Conservation (phyloP, 2,329 filamentous ascomycete genomes). For the Coniochaeta hoffmannii region DNA sequence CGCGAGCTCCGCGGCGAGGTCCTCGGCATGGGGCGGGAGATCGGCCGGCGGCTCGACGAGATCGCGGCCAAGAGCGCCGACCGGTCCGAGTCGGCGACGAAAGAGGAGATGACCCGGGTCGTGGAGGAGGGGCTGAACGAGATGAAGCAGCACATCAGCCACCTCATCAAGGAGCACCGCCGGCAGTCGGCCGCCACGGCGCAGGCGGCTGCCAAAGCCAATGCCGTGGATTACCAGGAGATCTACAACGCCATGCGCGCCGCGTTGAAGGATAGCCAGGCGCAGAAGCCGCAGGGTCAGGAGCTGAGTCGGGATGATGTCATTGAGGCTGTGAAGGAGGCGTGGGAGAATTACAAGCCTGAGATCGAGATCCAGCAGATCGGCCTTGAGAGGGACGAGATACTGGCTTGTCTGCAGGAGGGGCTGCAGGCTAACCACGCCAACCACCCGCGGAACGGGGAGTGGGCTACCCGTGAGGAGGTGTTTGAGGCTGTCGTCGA, state of each 20-base stretch:
- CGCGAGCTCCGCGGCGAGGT: conserved; percentile 88
- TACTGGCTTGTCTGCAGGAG: conserved; percentile 78
- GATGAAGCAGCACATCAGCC: conserved; percentile 77
- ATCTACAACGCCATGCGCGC: conserved; percentile 79
- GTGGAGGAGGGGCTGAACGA: conserved; percentile 75
- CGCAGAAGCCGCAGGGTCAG: conserved; percentile 35
- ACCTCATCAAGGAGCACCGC: conserved; percentile 68
- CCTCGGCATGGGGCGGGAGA: conserved; percentile 86
- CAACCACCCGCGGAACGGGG: no score
- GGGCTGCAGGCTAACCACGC: conserved; percentile 56
- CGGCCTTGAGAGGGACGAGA: conserved; percentile 83
- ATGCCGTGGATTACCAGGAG: conserved; percentile 67
- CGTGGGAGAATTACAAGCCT: conserved; percentile 90
- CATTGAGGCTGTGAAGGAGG: conserved; percentile 77
- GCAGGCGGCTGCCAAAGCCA: conserved; percentile 53
- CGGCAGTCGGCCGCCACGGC: conserved; percentile 52
- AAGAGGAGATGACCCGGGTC: conserved; percentile 67
- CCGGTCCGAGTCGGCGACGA: conserved; percentile 44
- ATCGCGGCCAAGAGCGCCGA: conserved; percentile 39
- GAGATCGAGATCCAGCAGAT: conserved; percentile 88
- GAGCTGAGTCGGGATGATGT: conserved; percentile 74
- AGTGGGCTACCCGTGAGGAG: conserved; percentile 68
- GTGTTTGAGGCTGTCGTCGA: conserved; percentile 81
- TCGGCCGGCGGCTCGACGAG: conserved; percentile 79
- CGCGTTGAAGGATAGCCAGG: conserved; percentile 58